Evolutionary conservation across 805 yeast genomes (phyloP), one percentile per base, ranked within the genome.

Genomic region (Monosporozyma unispora): DNA sequence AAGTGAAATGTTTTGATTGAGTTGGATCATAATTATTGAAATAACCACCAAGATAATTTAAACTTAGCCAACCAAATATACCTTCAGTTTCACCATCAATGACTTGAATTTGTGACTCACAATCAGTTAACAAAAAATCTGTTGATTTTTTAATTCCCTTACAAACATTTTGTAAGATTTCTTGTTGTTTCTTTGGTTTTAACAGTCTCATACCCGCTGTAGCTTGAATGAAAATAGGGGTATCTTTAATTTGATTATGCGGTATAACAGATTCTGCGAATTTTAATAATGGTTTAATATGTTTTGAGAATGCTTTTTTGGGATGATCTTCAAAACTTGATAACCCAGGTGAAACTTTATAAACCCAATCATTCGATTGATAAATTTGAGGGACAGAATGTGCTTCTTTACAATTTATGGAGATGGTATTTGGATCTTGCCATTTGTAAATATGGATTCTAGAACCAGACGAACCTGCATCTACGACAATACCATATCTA

Each of bases 11-110:
- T 3, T 45, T 56, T 7, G 49, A 47, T 2, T 66, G 61, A 4
- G 55, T 23, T 10, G 62, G 56, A 35, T 73, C 73, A 56, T 74
- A 77, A 48, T 75, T 63, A 52, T 82, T 73, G 45, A 86, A 70
- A 52, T 78, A 78, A 1, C 86, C 84, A 67, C 84, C 76, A 49
- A 93, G 68, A 67, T 91, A 93, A 64, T 93, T 93, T 45, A 93
- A 71, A 0, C 91, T 93, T 28, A 93, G 66, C 99, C 99, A 93
- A 14, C 99, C 99, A 62, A 87, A 93, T 8, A 91, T 64, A 1
- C 98, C 99, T 69, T 93, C 99, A 1, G 89, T 80, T 57, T 86
- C 91, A 19, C 99, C 99, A 64, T 90, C 96, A 42, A 93, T 93
- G 38, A 87, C 82, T 58, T 85, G 82, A 9, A 93, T 81, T 58